phyloP scores from a whole-genome alignment of 2,329 filamentous ascomycete genomes.

The Colletotrichum spinosum region DNA sequence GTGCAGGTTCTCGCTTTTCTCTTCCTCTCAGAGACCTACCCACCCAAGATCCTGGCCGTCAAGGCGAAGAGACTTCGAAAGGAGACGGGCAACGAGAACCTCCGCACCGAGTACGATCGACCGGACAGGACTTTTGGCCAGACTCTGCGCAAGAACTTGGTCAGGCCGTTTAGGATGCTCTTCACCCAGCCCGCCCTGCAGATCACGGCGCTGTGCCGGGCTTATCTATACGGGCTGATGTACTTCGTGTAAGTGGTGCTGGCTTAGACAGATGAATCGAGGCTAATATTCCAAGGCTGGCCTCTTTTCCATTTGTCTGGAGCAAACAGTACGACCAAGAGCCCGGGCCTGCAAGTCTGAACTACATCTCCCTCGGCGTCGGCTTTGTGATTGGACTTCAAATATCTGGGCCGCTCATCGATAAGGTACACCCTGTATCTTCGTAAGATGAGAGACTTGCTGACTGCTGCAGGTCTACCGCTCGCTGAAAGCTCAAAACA shows the following conservation, averaged over 20 bases:
- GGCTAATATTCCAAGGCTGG: slow-evolving; percentile 48
- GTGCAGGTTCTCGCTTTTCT: slow-evolving; percentile 50
- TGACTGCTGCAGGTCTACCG: slow-evolving; percentile 42
- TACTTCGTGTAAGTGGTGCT: slow-evolving; percentile 57
- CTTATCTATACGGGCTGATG: slow-evolving; percentile 65
- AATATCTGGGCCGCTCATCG: slow-evolving; percentile 57
- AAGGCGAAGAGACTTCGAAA: slow-evolving; percentile 45
- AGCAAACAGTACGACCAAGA: slow-evolving; percentile 59
- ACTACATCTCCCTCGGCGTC: slow-evolving; percentile 64
- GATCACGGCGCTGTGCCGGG: slow-evolving; percentile 60
- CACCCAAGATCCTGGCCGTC: slow-evolving; percentile 45
- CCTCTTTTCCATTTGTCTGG: slow-evolving; percentile 64
- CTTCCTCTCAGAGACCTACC: slow-evolving; percentile 54
- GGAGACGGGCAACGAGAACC: slow-evolving; percentile 43
- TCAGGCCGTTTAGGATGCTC: slow-evolving; percentile 61
- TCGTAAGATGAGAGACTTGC: neutral
- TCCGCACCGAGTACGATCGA: slow-evolving; percentile 45
- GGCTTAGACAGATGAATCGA: neutral
- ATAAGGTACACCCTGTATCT: slow-evolving; percentile 41
- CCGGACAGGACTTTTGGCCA: slow-evolving; percentile 42
- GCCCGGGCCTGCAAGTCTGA: slow-evolving; percentile 59
- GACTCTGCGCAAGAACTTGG: slow-evolving; percentile 47
- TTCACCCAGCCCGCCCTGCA: slow-evolving; percentile 63
- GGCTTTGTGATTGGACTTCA: slow-evolving; percentile 67
- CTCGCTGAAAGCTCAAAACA: slow-evolving; percentile 41